Base-by-base conservation (phyloP, 768 basidiomycete species). In the Pisolithus orientalis region DNA sequence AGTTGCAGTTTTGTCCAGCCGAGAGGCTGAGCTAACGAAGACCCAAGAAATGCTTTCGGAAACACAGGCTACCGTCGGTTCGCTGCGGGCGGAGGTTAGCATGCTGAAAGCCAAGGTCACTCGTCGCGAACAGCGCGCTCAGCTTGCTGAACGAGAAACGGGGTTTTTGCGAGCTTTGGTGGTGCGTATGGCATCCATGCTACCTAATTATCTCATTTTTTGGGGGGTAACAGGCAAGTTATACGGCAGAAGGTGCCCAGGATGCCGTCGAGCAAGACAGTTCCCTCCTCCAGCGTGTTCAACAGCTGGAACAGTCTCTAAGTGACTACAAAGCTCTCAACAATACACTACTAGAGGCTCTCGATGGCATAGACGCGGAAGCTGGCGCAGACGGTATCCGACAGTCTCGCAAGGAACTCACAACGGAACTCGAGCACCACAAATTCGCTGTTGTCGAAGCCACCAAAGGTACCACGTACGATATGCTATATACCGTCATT, bases 111-210 rank as follows among this genome's bases (percentile, higher is more conserved):
- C 66, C 42, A 70, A 66, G 50, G 63, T 66, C 1, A 53, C 48
- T 17, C 67, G 73, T 28, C 67, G 69, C n/a, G 72, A 76, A 42
- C 69, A 71, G 52, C 65, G 71, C 5, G 56, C 66, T n/a, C 61
- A 65, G 10, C 64, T 80, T 4, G 71, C 73, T 0, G 84, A 87
- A 57, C 64, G 80, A 29, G 86, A 90, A 58, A 75, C 80, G n/a
- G 72, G 75, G n/a, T 86, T 84, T 61, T 61, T 86, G 51, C 74
- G 82, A 54, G 83, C 82, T 0, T 70, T 89, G n/a, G 70, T 88
- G 60, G 85, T 85, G 45, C 46, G 83, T 73, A n/a, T 42, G 17
- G 40, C 29, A 1, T 42, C 3, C 7, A 27, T 11, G 7, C 28
- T 6, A 25, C n/a, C 21, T 16, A 21, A 21, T 11, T 42, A 9